Evolutionary conservation across 2,329 filamentous ascomycete genomes (phyloP), one percentile per base, ranked within the genome.

Genomic region (Fusarium sp.): DNA sequence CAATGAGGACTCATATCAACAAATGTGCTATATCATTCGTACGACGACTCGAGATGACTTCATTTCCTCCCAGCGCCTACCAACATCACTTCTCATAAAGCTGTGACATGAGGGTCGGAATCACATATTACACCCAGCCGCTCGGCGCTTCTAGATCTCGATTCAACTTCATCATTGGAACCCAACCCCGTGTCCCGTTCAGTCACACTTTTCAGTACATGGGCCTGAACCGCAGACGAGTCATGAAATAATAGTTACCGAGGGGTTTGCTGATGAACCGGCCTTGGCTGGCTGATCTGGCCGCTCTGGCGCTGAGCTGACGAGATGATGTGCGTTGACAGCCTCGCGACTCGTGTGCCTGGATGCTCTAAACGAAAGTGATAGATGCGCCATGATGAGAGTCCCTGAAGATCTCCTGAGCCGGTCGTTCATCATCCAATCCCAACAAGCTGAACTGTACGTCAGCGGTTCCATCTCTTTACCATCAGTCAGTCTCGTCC

Each of bases 111-210:
- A 59, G 22, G 24, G 46, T 24, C 60, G 31, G 20, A 35, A 59
- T 35, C 31, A 36, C 53, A 24, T 27, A 58, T 44, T 22, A 7
- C 17, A 40, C 31, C 33, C 53, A 53, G 20, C 22, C 46, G 42
- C 53, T 70, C 66, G 66, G 63, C 66, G 44, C 31, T 74, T 62
- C 58, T 31, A 31, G 44, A 61, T 57, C 51, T 38, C 49, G 46
- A 51, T 65, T 46, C 64, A 68, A 53, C 59, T 8, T 57, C 66
- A 57, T 66, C 33, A 59, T 73, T 72, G 66, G 66, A 64, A 67
- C 63, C 75, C 69, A 75, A 77, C 51, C 29, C 31, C 57, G 61
- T 57, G 42, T 20, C 64, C 53, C 24, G 51, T 64, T 59, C 64
- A 63, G 56, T 53, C 58, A 68, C 59, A 66, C 44, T 62, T 24